Conservation (phyloP, 2,329 filamentous ascomycete genomes). For the Ceratocystis colombiana region DNA sequence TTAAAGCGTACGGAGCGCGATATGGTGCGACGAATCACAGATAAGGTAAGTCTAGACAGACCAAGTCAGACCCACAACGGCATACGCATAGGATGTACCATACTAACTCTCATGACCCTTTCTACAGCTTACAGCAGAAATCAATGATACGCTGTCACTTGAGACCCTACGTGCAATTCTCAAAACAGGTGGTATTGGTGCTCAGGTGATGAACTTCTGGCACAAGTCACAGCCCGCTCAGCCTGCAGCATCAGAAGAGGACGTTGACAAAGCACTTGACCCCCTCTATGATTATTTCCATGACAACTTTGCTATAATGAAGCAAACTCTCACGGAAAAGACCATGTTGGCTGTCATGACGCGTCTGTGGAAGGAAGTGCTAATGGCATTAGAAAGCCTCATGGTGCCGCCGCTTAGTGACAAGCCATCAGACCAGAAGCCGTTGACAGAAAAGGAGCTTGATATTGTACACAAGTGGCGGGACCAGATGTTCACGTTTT, state of each 20-base stretch:
- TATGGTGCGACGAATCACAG: slow-evolving; percentile 96
- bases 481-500: slow-evolving; percentile 81
- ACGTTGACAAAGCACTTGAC: slow-evolving; percentile 71
- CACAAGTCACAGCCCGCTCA: slow-evolving; percentile 47
- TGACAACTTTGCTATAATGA: slow-evolving; percentile 98
- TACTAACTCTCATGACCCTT: neutral
- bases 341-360: slow-evolving; percentile 99
- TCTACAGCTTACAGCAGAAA: slow-evolving; percentile 73
- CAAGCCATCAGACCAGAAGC: slow-evolving; percentile 77
- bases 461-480: slow-evolving; percentile 96
- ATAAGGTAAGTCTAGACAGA: slow-evolving; percentile 56
- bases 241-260: slow-evolving; percentile 54
- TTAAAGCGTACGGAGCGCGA: slow-evolving; percentile 92
- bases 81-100: neutral
- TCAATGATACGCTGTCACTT: slow-evolving; percentile 75
- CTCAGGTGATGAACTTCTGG: slow-evolving; percentile 61
- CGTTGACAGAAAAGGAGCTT: slow-evolving; percentile 74
- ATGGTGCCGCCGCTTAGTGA: slow-evolving; percentile 91
- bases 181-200: slow-evolving; percentile 57
- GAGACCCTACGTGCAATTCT: slow-evolving; percentile 68
- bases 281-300: slow-evolving; percentile 91
- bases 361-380: slow-evolving; percentile 91
- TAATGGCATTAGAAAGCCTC: slow-evolving; percentile 80
- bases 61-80: neutral
- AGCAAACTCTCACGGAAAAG: slow-evolving; percentile 82